A percentile compares a stretch with the other conserved stretches of the same genome.
Conservation (phyloP, 1,284 basidiomycete genomes). For the Golubevia pallescens region DNA sequence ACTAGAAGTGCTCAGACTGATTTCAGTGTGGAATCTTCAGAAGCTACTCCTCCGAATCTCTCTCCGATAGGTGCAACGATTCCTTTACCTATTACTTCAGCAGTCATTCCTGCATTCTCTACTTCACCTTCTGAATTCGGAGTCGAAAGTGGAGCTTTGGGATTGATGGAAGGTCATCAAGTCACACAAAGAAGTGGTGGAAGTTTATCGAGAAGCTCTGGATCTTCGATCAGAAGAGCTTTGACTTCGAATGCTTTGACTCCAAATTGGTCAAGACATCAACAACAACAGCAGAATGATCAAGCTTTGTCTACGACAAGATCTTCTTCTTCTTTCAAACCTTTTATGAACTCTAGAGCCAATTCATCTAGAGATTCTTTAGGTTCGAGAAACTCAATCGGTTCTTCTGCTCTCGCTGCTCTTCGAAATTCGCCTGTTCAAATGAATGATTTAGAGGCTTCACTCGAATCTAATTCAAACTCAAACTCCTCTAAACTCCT, state of each 20-base stretch:
- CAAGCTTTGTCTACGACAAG: background rate
- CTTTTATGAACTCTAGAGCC: background rate
- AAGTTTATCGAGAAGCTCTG: background rate
- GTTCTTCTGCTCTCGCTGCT: background rate
- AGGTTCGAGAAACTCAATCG: background rate
- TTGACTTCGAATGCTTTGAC: background rate
- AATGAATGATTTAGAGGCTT: background rate
- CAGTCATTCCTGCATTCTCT: background rate
- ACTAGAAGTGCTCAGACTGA: background rate
- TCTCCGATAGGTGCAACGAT: background rate
- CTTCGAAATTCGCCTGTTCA: background rate
- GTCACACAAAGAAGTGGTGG: background rate
- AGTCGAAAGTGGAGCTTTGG: background rate
- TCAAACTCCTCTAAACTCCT: background rate
- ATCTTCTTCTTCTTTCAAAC: background rate
- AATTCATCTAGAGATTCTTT: background rate
- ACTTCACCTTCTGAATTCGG: background rate
- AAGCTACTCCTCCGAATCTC: background rate
- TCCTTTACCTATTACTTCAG: background rate
- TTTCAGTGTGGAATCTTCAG: background rate
- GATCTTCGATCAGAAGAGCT: background rate
- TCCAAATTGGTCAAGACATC: too few species aligned
- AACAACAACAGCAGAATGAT: too few species aligned
- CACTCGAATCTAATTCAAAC: background rate
- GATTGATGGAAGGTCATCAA: background rate